Percentiles rank a stretch among this genome's conserved stretches.
Conservation (phyloP, 2,329 filamentous ascomycete genomes). For the Cordyceps fumosorosea region DNA sequence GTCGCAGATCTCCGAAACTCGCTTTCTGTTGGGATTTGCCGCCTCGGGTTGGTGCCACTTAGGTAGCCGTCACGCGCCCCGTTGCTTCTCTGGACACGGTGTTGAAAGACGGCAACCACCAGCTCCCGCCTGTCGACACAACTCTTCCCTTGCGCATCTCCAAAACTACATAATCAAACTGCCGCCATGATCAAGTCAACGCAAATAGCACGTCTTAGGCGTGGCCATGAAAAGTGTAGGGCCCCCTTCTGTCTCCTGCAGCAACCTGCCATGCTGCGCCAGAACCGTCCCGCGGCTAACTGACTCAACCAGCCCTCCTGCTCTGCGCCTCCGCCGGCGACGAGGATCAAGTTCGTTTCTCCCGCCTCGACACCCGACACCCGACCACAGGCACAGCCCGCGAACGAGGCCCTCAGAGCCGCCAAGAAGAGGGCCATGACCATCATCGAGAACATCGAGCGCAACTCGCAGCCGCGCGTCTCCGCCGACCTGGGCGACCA, state of each 20-base stretch:
- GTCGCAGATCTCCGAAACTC: background rate
- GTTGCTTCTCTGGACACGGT: constrained; percentile 18
- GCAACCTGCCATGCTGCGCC: background rate
- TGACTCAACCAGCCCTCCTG: constrained; percentile 64
- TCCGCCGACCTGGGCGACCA: constrained; percentile 80
- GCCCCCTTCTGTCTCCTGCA: constrained; percentile 7
- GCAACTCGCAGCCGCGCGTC: constrained; percentile 84
- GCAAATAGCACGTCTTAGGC: constrained; percentile 89
- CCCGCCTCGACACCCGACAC: background rate
- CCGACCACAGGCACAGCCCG: too few species aligned
- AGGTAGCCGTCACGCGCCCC: background rate
- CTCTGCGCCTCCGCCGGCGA: constrained; percentile 93
- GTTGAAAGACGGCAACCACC: constrained; percentile 10
- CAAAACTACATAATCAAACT: constrained; percentile 2
- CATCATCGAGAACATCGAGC: constrained; percentile 78
- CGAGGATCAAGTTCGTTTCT: constrained; percentile 52
- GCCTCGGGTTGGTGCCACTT: background rate
- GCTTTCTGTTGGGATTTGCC: background rate
- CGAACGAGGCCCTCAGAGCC: too few species aligned
- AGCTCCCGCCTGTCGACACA: background rate
- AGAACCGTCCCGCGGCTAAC: constrained; percentile 15
- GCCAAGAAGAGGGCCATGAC: too few species aligned
- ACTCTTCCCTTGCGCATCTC: background rate
- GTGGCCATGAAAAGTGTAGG: constrained; percentile 35
- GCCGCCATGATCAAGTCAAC: constrained; percentile 77